Evolutionary conservation across 306 rosid genomes (phyloP).

Genomic region (Ormosia emarginata): DNA sequence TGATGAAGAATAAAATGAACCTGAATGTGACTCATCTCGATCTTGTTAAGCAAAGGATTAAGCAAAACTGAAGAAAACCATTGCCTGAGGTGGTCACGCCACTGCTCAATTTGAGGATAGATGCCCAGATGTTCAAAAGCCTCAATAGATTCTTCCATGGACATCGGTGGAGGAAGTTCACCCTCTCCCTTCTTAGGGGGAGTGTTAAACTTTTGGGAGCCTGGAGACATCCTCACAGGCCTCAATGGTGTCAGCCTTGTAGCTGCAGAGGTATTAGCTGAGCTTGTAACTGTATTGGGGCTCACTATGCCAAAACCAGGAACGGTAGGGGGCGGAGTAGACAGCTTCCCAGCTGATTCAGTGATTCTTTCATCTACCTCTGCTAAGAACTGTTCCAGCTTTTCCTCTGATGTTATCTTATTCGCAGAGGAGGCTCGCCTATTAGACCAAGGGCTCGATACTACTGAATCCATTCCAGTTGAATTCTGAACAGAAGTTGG

Average conservation of each 20-base stretch:
- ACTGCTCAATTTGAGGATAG: conserved; percentile 91
- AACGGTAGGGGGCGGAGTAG: conserved; percentile 87
- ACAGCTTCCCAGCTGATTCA: conserved; percentile 73
- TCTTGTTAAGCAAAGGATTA: conserved; percentile 70
- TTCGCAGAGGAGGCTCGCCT: conserved; percentile 54
- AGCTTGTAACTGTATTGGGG: conserved; percentile 58
- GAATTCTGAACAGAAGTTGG: conserved; percentile 45
- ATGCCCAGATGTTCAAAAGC: conserved; percentile 79
- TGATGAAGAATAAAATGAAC: conserved; percentile 33
- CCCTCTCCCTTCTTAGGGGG: conserved; percentile 93
- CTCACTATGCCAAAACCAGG: conserved; percentile 70
- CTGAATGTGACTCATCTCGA: conserved; percentile 83
- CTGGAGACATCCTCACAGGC: conserved; percentile 96
- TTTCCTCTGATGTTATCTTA: conserved; percentile 84
- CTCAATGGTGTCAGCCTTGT: conserved; percentile 85
- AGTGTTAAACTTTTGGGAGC: conserved; percentile 83
- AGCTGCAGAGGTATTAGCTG: conserved; percentile 77
- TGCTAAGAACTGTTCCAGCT: conserved; percentile 75
- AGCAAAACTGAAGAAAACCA: conserved; percentile 86
- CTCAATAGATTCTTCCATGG: conserved; percentile 80
- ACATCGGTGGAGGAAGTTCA: conserved; percentile 87
- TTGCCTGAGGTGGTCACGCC: conserved; percentile 90
- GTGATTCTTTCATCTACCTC: conserved; percentile 76
- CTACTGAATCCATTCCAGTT: conserved; percentile 50
- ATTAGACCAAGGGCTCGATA: conserved; percentile 77